phyloP scores from a whole-genome alignment of 306 rosid species.

The Acacia confusa region DNA sequence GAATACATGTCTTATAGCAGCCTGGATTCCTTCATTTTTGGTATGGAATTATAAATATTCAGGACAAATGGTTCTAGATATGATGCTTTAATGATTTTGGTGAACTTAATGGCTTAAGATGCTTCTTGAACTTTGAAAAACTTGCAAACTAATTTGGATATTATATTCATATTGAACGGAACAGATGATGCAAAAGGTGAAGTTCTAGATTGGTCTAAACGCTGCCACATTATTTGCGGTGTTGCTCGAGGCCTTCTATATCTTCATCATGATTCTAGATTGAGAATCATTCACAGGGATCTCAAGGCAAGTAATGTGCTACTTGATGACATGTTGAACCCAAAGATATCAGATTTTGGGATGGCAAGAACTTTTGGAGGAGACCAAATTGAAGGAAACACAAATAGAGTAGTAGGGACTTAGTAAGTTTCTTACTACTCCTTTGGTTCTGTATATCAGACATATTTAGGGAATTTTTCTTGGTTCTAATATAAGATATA shows the following conservation, averaged over 20 bases:
- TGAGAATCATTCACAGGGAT: conserved; percentile 45
- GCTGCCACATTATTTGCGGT: not conserved
- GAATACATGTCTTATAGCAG: conserved; percentile 30
- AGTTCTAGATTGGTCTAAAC: conserved; percentile 11
- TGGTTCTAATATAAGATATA: no score
- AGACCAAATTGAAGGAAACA: conserved; percentile 43
- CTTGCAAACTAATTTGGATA: not conserved
- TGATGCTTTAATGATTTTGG: no score
- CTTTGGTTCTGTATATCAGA: no score
- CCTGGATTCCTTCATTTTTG: conserved; percentile 38
- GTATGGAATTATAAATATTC: not conserved
- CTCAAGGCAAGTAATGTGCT: conserved; percentile 29
- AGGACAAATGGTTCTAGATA: not conserved
- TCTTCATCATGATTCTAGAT: conserved; percentile 9
- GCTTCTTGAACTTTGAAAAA: not conserved
- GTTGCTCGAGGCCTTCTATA: not conserved
- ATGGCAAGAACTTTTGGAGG: conserved; percentile 15
- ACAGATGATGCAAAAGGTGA: not conserved
- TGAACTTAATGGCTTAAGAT: not conserved
- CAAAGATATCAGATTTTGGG: not conserved
- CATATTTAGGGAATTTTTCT: no score
- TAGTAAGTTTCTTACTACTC: conserved; percentile 19
- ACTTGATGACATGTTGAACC: not conserved
- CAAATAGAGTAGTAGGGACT: conserved; percentile 48
- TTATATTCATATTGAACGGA: not conserved